phyloP scores from a whole-genome alignment of 495 filamentous ascomycete species.

The Aspergillus nanangensis region DNA sequence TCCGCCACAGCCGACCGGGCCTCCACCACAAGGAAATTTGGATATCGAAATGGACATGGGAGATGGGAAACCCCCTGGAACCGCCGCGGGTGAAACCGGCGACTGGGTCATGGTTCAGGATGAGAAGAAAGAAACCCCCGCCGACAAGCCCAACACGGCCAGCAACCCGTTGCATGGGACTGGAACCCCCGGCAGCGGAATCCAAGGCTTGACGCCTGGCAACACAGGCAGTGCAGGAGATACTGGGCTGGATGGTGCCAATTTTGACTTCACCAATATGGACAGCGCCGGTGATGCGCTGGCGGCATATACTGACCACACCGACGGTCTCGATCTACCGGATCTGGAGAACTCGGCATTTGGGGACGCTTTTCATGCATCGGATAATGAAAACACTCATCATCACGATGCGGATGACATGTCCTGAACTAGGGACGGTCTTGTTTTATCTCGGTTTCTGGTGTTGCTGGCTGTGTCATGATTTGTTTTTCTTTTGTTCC shows the following conservation, averaged over 20 bases:
- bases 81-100: conserved; percentile 36
- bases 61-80: conserved; percentile 22
- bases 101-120: conserved; percentile 61
- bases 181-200: conserved; percentile 21
- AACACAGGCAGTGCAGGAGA: conserved; percentile 23
- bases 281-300: conserved; percentile 59
- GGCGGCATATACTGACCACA: conserved; percentile 53
- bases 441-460: conserved; percentile 11
- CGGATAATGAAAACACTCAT: conserved; percentile 46
- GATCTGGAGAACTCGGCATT: conserved; percentile 58
- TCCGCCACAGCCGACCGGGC: neutral
- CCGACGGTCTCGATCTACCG: conserved; percentile 45
- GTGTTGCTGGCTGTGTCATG: conserved; percentile 9
- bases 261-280: conserved; percentile 55
- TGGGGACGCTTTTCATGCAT: conserved; percentile 58
- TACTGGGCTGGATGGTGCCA: conserved; percentile 33
- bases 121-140: conserved; percentile 30
- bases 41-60: conserved; percentile 45
- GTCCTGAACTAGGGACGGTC: conserved; percentile 16
- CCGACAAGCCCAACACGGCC: conserved; percentile 11
- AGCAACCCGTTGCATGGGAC: conserved; percentile 14
- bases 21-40: neutral
- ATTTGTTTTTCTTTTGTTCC: conserved; percentile 11
- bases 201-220: conserved; percentile 23
- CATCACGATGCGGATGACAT: conserved; percentile 43